Base-by-base conservation (phyloP, 2,329 filamentous ascomycete genomes). In the Venturia asperata region DNA sequence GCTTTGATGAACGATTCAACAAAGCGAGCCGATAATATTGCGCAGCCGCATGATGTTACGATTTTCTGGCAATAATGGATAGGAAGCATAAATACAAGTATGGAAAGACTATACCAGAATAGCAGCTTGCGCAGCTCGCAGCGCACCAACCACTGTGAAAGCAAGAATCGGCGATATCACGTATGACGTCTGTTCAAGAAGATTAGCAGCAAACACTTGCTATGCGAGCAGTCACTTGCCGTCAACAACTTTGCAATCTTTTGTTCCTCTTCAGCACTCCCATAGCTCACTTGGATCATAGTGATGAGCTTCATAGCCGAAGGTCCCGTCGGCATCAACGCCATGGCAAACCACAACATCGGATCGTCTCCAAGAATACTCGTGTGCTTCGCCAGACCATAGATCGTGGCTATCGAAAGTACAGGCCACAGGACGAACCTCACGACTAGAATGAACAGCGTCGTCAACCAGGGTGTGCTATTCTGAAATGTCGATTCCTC, bases 391-490 rank as follows among this genome's bases (percentile, higher is more conserved):
- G 64, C 66, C 17, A 67, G 30, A 27, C 27, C 64, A 19, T 66
- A 67, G 5, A 67, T 66, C 15, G 66, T 37, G 7, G 56, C 56
- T 24, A 67, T 67, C 19, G 69, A 70, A 21, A 71, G 49, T 0
- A 61, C 65, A 19, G 86, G 85, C 86, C 86, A 88, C 0, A 87
- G 45, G 10, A 87, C 70, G 68, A 88, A 86, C 10, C 87, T 77
- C 3, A 87, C 74, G 0, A 80, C 62, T 3, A 84, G 78, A 19
- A 87, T 80, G 66, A 83, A 81, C 0, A 75, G 67, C 19, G 85
- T 77, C 0, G 82, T 80, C 1, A 70, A 66, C 77, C 80, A 83
- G 0, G 83, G 82, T 56, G 75, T 75, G 43, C 78, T 70, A 63
- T 79, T 71, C 61, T 78, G 74, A 24, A n/a, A 7, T 5, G 19